Percentiles rank a stretch among this genome's conserved stretches.
Conservation (phyloP, 768 basidiomycete species). For the Pisolithus orientalis region DNA sequence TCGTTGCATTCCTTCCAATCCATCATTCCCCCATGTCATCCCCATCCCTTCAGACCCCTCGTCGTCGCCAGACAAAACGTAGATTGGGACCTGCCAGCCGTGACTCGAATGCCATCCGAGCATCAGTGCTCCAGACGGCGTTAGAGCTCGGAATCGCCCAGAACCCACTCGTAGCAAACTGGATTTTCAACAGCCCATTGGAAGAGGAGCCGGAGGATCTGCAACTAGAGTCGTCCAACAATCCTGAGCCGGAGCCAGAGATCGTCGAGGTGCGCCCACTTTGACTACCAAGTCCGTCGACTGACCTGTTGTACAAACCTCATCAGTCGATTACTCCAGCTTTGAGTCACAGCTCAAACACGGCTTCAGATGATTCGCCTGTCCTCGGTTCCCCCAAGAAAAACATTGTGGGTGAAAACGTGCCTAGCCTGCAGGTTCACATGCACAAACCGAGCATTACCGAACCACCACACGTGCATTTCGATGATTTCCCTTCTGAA, state of each 20-base stretch:
- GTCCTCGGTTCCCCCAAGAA: conserved; percentile 23
- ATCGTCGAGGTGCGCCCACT: conserved; percentile 25
- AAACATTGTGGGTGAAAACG: conserved; percentile 10
- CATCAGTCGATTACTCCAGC: conserved; percentile 25
- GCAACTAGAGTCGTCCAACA: conserved; percentile 10
- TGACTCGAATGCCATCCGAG: conserved; percentile 55
- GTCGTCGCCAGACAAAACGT: conserved; percentile 23
- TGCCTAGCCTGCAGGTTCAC: conserved; percentile 16
- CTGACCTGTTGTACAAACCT: conserved; percentile 7
- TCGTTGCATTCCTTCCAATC: conserved; percentile 12
- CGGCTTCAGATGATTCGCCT: conserved; percentile 38
- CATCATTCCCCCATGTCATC: conserved; percentile 14
- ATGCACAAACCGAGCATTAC: conserved; percentile 22
- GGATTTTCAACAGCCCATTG: conserved; percentile 64
- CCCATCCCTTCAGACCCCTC: conserved; percentile 12
- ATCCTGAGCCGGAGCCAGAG: conserved; percentile 11
- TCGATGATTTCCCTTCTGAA: conserved; percentile 25
- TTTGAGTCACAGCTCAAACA: conserved; percentile 35
- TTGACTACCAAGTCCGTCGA: neutral
- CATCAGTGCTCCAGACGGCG: conserved; percentile 70
- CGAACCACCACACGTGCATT: conserved; percentile 26
- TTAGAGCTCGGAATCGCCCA: conserved; percentile 59
- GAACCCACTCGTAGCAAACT: conserved; percentile 55
- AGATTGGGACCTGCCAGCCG: conserved; percentile 24
- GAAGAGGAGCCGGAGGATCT: conserved; percentile 50